A percentile compares a stretch with the other conserved stretches of the same genome.
phyloP scores from a whole-genome alignment of 257 asterid species.

The Nicotiana knightiana region DNA sequence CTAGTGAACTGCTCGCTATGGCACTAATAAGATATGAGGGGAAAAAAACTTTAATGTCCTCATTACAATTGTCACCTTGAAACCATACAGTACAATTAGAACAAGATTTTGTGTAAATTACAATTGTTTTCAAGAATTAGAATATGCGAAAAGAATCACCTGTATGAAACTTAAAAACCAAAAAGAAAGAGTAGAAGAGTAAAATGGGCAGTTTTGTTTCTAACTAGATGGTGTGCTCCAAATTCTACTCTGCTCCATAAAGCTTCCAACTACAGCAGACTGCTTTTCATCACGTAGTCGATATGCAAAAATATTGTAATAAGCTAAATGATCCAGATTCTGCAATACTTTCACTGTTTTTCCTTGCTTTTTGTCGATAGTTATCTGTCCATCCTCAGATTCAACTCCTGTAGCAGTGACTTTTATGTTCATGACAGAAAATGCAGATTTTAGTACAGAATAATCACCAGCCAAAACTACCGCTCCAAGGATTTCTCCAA shows the following conservation, averaged over 20 bases:
- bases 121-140: neutral
- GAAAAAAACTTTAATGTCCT: too few relatives aligned
- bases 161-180: neutral
- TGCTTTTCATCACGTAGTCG: conserved; percentile 48
- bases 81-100: neutral
- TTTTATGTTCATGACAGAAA: conserved; percentile 18
- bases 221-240: conserved; percentile 38
- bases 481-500: conserved; percentile 83
- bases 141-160: neutral
- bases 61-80: neutral
- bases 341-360: conserved; percentile 48
- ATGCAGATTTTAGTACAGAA: neutral
- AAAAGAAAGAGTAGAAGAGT: neutral
- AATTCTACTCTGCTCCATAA: conserved; percentile 49
- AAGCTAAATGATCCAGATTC: conserved; percentile 45
- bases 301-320: conserved; percentile 35
- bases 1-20: too few relatives aligned
- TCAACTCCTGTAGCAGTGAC: conserved; percentile 46
- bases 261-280: conserved; percentile 74
- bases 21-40: too few relatives aligned
- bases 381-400: conserved; percentile 55
- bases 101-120: too few relatives aligned
- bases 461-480: conserved; percentile 47
- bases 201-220: conserved; percentile 2
- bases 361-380: conserved; percentile 32